phyloP scores from a whole-genome alignment of 768 basidiomycete species.

The Panus rudis region DNA sequence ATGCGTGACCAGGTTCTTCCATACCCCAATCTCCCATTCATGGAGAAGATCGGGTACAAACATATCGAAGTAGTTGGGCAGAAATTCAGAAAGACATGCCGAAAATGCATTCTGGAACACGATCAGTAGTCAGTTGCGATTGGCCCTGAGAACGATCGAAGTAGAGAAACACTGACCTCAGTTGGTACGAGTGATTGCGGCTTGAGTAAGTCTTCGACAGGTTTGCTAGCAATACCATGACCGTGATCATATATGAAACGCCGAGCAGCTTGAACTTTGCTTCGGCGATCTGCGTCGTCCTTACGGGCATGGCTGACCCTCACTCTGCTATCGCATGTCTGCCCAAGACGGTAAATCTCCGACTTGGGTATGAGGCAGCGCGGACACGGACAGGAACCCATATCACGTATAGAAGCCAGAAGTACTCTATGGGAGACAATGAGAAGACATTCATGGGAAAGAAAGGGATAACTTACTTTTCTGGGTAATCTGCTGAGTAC shows the following conservation, averaged over 20 bases:
- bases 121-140: background rate
- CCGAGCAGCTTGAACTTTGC: conserved; percentile 8
- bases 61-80: conserved; percentile 21
- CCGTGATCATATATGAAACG: conserved; percentile 15
- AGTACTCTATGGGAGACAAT: conserved; percentile 22
- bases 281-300: conserved; percentile 1
- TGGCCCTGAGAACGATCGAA: no score
- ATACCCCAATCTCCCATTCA: conserved; percentile 28
- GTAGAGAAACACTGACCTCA: conserved; percentile 13
- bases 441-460: background rate
- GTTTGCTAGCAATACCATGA: conserved; percentile 4
- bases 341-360: conserved; percentile 25
- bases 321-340: conserved; percentile 13
- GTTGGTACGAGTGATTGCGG: conserved; percentile 13
- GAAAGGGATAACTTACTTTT: conserved; percentile 19
- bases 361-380: conserved; percentile 27
- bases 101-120: conserved; percentile 28
- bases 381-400: conserved; percentile 34
- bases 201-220: conserved; percentile 10
- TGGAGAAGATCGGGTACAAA: conserved; percentile 28
- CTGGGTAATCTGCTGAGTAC: conserved; percentile 23
- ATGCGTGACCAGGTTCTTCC: conserved; percentile 24
- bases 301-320: conserved; percentile 1
- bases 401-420: conserved; percentile 29
- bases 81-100: conserved; percentile 6